Evolutionary conservation across 2,329 filamentous ascomycete genomes (phyloP), one percentile per base, ranked within the genome.

Genomic region (Cadophora luteo-olivacea): DNA sequence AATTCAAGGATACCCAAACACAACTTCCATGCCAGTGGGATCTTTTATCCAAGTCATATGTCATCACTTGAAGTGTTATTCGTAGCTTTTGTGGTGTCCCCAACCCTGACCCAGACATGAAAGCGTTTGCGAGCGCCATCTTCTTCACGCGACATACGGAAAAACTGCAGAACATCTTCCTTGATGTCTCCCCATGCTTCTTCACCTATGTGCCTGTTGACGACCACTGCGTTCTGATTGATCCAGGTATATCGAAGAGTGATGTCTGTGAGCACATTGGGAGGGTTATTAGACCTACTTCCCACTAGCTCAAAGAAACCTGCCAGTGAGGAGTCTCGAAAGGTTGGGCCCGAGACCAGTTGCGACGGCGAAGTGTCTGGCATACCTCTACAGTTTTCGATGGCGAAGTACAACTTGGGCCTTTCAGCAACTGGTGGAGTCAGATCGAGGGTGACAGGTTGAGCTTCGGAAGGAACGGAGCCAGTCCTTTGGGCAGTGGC

Each of bases 211-310:
- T 49, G 16, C 19, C 25, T 52, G 12, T 32, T 51, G 11, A 52
- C 36, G 4, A 63, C 29, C 9, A 38, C 48, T 6, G 61, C 48
- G 36, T 63, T 51, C 16, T 51, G 48, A 24, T 49, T 63, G 3
- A 49, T 51, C 61, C 61, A 63, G 7, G 61, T 63, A n/a, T 63
- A 63, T 52, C 61, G 41, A 7, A 63, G 24, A 7, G 61, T 63
- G 19, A 63, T 36, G 8, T 38, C 32, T 5, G 24, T 19, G 14
- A 63, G 45, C 7, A 22, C n/a, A 19, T 12, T 8, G 2, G 25
- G 3, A 36, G 45, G 8, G 12, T 29, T 63, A 6, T 6, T 19
- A 3, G 61, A 32, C 22, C 51, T 52, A 9, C 24, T 63, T 22
- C 16, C n/a, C 6, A 41, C 61, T 12, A 63, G 61, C 19, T 51